Conservation (phyloP, 306 rosid genomes). For the Parietaria judaica region DNA sequence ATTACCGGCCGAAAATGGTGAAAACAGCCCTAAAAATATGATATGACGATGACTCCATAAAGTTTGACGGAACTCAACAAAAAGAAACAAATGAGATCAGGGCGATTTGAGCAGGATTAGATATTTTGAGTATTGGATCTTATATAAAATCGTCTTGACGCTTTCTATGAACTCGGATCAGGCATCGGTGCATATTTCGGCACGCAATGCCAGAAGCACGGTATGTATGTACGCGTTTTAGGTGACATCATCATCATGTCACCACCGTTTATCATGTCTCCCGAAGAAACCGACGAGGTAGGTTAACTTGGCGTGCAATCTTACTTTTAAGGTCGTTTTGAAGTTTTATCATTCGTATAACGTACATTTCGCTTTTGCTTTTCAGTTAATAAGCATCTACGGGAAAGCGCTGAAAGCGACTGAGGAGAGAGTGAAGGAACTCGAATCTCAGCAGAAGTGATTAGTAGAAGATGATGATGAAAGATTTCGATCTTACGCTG, state of each 20-base stretch:
- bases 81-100: too few relatives aligned
- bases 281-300: slow-evolving; percentile 78
- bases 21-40: too few relatives aligned
- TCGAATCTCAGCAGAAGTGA: slow-evolving; percentile 62
- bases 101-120: too few relatives aligned
- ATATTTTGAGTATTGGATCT: too few relatives aligned
- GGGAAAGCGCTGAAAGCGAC: slow-evolving; percentile 74
- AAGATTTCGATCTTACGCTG: background rate
- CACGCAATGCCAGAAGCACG: slow-evolving; percentile 62
- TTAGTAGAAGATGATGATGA: slow-evolving; percentile 9
- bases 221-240: slow-evolving; percentile 73
- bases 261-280: slow-evolving; percentile 64
- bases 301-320: background rate
- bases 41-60: too few relatives aligned
- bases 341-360: too few relatives aligned
- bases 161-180: slow-evolving; percentile 16
- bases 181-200: slow-evolving; percentile 80
- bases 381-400: slow-evolving; percentile 60
- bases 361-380: too few relatives aligned
- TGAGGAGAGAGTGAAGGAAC: slow-evolving; percentile 71
- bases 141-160: too few relatives aligned
- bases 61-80: too few relatives aligned
- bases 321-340: too few relatives aligned
- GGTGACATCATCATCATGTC: slow-evolving; percentile 86
- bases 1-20: too few relatives aligned